Evolutionary conservation across 352 stramenopile genomes (phyloP), one percentile per base, ranked within the genome.

Genomic region (Pythium coloratum): DNA sequence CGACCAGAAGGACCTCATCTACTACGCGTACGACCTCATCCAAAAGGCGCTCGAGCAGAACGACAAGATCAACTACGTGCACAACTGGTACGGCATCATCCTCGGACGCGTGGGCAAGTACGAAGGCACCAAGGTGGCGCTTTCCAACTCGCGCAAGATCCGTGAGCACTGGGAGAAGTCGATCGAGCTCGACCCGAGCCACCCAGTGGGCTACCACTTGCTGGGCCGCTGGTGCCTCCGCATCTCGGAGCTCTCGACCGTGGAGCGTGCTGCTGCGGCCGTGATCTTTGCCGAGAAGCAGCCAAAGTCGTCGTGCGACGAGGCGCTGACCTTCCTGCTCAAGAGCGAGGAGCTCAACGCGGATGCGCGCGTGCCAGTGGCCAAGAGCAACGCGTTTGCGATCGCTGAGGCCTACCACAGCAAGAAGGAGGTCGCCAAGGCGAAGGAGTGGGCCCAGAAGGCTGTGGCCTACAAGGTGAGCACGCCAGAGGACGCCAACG

Each of bases 21-120:
- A 79, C 61, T 66, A 76, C 53, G 81, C 84, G 66, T 74, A 92
- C 51, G 73, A 75, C 28, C 69, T 83, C 5, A 81, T 80, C 13
- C 67, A 84, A 20, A 82, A 94, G 53, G 72, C 86, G 18, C 55
- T 72, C 63, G 34, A 51, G 56, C 59, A 81, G 6, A 78, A 72
- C 9, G 68, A 82, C 24, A 78, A 93, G 49, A 68, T 86, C 28
- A 76, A 78, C 13, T 74, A 77, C 33, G 79, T 94, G 56, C 86
- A 96, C 75, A 94, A 92, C 70, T 96, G 88, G 88, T 90, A 78
- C 55, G 88, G 88, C 59, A 92, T 96, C 69, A 91, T 94, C 34
- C 59, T 94, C 54, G 94, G 84, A 32, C 86, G 83, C 30, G 81
- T 96, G 60, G 88, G 88, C 28, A 84, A 94, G 71, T 92, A 91